Conservation (phyloP, 148 eudicot genomes). For the Vaccinium vitisidaea region DNA sequence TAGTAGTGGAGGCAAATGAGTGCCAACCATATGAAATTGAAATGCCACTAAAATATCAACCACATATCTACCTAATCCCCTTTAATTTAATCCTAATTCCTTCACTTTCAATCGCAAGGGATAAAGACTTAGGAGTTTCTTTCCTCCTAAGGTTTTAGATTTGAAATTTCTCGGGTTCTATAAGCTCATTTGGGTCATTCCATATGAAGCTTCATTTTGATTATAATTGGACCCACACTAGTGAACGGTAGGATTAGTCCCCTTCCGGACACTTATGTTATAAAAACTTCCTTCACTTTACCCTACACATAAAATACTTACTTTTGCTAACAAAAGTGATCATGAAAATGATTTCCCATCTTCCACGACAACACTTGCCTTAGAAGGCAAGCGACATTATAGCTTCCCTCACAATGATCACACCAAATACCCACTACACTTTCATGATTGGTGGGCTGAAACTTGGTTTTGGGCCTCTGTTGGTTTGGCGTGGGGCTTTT, state of each 20-base stretch:
- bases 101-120: not conserved
- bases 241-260: too few relatives aligned
- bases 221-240: too few relatives aligned
- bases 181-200: too few relatives aligned
- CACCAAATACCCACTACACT: constrained; percentile 17
- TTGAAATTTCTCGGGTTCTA: too few relatives aligned
- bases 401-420: constrained; percentile 15
- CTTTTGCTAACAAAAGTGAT: constrained; percentile 5
- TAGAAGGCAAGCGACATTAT: constrained; percentile 42
- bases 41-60: constrained; percentile 8
- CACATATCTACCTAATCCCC: constrained; percentile 21
- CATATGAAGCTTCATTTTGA: too few relatives aligned
- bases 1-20: not conserved
- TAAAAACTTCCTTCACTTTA: not conserved
- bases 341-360: constrained; percentile 35
- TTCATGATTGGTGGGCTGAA: not conserved
- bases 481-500: not conserved
- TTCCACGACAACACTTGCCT: constrained; percentile 30
- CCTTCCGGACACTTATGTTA: too few relatives aligned
- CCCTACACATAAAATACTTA: not conserved
- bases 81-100: not conserved
- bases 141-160: too few relatives aligned
- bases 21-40: constrained; percentile 34
- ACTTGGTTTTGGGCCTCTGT: not conserved
- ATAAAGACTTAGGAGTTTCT: too few relatives aligned